These are phyloP conservation scores for Pistacia atlantica DNA, from an alignment of 345 rosid species.

Conservation along the genomic window DNA sequence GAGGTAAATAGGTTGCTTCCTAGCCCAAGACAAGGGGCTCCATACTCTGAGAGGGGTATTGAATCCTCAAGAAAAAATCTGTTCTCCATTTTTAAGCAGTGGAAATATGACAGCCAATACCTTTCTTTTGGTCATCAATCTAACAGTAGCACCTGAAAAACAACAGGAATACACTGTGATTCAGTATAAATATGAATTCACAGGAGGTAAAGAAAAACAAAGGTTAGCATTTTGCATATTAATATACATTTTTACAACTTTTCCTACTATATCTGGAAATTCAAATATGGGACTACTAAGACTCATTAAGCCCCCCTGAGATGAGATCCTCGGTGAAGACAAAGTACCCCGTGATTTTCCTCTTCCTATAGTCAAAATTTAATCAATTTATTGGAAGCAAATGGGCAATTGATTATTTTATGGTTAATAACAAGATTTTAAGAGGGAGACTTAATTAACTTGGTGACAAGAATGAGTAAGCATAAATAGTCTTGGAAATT, in stretches of 20 bases:
- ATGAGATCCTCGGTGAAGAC: too few relatives aligned
- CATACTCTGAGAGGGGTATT: background rate
- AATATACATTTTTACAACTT: background rate
- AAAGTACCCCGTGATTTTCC: too few relatives aligned
- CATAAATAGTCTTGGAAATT: too few relatives aligned
- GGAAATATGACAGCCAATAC: background rate
- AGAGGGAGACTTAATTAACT: too few relatives aligned
- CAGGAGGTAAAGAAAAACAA: background rate
- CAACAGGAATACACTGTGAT: background rate
- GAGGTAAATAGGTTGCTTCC: constrained; percentile 3
- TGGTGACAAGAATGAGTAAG: too few relatives aligned
- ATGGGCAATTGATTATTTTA: too few relatives aligned
- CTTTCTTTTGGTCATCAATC: background rate
- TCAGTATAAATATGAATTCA: background rate
- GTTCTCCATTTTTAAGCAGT: background rate
- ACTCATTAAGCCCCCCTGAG: too few relatives aligned
- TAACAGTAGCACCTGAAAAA: constrained; percentile 5
- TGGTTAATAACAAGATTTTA: too few relatives aligned
- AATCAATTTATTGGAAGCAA: too few relatives aligned
- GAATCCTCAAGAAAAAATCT: background rate
- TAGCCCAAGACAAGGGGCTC: background rate
- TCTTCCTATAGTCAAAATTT: too few relatives aligned
- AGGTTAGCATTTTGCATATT: background rate
- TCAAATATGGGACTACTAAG: background rate
- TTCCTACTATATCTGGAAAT: background rate